Percentiles rank a stretch among this genome's conserved stretches.
phyloP scores from a whole-genome alignment of 352 stramenopile genomes.

The Blastocystis sp. region DNA sequence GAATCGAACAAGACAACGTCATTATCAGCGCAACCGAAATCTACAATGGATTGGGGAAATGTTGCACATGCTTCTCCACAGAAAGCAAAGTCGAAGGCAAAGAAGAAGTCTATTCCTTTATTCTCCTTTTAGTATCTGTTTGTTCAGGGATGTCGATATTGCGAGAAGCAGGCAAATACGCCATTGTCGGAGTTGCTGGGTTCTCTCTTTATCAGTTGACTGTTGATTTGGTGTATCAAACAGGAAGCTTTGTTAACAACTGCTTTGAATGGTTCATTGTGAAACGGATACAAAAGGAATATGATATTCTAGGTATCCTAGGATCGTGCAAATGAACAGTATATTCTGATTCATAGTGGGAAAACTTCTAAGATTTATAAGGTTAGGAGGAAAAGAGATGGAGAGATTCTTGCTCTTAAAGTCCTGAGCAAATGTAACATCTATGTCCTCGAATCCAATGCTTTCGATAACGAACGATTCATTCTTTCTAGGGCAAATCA shows the following conservation, averaged over 20 bases:
- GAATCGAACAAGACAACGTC: background rate
- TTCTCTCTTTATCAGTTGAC: background rate
- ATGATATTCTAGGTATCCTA: background rate
- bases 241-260: background rate
- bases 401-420: constrained; percentile 5
- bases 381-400: background rate
- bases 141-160: background rate
- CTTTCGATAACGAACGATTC: background rate
- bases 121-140: constrained; percentile 25
- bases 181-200: background rate
- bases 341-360: background rate
- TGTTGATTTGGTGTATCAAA: background rate
- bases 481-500: background rate
- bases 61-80: background rate
- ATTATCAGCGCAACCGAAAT: background rate
- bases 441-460: background rate
- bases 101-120: background rate
- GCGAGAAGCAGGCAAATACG: background rate
- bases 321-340: background rate
- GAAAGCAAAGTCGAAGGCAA: background rate
- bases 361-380: constrained; percentile 45
- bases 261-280: background rate
- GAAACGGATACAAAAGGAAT: background rate
- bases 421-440: background rate
- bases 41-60: background rate